Evolutionary conservation across 2,329 filamentous ascomycete species (phyloP).

Genomic region (Alternaria hordeiaustralica): DNA sequence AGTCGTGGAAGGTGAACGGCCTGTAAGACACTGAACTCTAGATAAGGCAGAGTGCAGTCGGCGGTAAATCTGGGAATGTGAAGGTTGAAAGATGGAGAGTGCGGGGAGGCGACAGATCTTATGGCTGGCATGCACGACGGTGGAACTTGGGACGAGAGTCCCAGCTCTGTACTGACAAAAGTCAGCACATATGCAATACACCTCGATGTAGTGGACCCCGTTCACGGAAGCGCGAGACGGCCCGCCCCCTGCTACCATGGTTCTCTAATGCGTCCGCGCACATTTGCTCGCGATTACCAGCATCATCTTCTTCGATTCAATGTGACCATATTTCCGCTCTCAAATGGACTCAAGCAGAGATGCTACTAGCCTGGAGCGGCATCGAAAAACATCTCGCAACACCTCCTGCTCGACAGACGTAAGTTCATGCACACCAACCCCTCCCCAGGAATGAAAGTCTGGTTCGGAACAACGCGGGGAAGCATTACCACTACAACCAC

Average conservation of each 20-base stretch:
- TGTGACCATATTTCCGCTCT: not conserved
- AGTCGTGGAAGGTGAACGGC: not conserved
- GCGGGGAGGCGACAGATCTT: not conserved
- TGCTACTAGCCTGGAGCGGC: not conserved
- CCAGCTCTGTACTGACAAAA: not conserved
- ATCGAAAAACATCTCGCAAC: not conserved
- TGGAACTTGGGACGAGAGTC: not conserved
- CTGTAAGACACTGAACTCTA: not conserved
- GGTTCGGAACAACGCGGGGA: not conserved
- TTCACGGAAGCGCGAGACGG: conserved; percentile 3
- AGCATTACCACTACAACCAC: not conserved
- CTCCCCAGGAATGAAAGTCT: not conserved
- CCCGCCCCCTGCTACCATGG: conserved; percentile 12
- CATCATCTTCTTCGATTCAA: not conserved
- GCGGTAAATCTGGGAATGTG: not conserved
- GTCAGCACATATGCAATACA: not conserved
- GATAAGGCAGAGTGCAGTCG: not conserved
- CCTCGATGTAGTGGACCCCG: conserved; percentile 2
- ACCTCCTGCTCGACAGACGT: not conserved
- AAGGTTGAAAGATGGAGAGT: not conserved
- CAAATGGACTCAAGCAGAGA: not conserved
- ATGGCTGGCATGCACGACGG: not conserved
- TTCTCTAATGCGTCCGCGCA: not conserved
- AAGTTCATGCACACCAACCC: not conserved
- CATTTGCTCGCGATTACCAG: not conserved